Evolutionary conservation across 345 rosid genomes (phyloP).

Genomic region (Hirschfeldia incana): DNA sequence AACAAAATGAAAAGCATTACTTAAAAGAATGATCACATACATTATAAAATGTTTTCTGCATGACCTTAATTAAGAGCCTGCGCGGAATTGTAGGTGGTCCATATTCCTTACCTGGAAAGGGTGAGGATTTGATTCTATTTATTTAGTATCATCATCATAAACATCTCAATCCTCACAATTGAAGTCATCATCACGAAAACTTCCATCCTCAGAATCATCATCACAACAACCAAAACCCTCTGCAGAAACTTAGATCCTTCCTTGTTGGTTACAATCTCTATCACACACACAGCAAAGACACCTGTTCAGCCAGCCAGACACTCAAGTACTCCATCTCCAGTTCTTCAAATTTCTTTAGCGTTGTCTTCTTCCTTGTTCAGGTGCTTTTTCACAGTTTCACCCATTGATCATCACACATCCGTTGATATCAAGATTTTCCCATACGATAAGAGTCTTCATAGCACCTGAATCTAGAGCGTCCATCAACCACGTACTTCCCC

Average conservation of each 20-base stretch:
- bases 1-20: not conserved
- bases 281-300: slow-evolving; percentile 31
- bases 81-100: not conserved
- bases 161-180: slow-evolving; percentile 24
- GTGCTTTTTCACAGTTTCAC: slow-evolving; percentile 35
- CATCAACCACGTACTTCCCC: slow-evolving; percentile 41
- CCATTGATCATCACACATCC: slow-evolving; percentile 23
- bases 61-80: not conserved
- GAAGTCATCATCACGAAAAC: not conserved
- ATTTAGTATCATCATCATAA: not conserved
- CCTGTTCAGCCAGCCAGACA: slow-evolving; percentile 41
- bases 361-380: slow-evolving; percentile 42
- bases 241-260: slow-evolving; percentile 46
- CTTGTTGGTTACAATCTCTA: slow-evolving; percentile 38
- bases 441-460: no score
- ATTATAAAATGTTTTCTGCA: not conserved
- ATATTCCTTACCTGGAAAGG: not conserved
- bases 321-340: slow-evolving; percentile 42
- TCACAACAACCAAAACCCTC: slow-evolving; percentile 9
- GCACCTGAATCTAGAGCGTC: not conserved
- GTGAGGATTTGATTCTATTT: not conserved
- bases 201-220: slow-evolving; percentile 27
- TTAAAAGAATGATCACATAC: not conserved
- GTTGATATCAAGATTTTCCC: not conserved
- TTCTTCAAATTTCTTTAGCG: slow-evolving; percentile 40